A percentile compares a stretch with the other conserved stretches of the same genome.
Evolutionary conservation across 78 protist species (phyloP).

Genomic region (Planoprotostelium fungivorum): DNA sequence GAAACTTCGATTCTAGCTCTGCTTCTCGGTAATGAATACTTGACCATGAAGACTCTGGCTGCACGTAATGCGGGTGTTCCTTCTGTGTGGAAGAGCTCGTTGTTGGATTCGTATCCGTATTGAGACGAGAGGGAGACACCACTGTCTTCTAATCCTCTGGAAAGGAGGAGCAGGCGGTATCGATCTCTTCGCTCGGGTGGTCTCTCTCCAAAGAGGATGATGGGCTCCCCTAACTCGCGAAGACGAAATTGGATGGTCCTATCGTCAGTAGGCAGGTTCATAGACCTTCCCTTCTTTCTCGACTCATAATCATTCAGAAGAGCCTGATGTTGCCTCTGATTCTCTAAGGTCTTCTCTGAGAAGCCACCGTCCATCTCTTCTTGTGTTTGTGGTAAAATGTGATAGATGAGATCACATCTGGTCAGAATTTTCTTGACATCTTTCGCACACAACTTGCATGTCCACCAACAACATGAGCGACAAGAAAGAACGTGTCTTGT

Average conservation of each 20-base stretch:
- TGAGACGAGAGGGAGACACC: neutral
- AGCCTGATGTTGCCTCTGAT: neutral
- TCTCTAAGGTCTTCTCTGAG: constrained; percentile 8
- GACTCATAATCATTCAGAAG: neutral
- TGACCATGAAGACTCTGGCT: neutral
- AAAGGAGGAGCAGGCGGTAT: constrained; percentile 5
- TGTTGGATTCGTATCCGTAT: neutral
- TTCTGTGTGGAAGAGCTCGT: constrained; percentile 1
- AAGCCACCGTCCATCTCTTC: neutral
- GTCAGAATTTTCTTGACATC: too few species aligned
- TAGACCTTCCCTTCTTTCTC: neutral
- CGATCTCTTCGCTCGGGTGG: constrained; percentile 37
- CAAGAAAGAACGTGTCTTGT: neutral
- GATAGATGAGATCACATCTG: neutral
- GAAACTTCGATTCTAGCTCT: neutral
- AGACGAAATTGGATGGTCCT: neutral
- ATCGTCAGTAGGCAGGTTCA: constrained; percentile 6
- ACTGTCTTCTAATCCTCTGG: neutral
- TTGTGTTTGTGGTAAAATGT: neutral
- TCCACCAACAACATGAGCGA: too few species aligned
- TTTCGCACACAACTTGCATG: too few species aligned
- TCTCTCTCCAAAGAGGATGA: constrained; percentile 63
- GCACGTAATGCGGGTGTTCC: neutral
- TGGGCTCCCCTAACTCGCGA: constrained; percentile 59
- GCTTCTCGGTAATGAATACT: neutral